Evolutionary conservation across 257 asterid genomes (phyloP), one percentile per base, ranked within the genome.

Genomic region (Cinchona pubescens): DNA sequence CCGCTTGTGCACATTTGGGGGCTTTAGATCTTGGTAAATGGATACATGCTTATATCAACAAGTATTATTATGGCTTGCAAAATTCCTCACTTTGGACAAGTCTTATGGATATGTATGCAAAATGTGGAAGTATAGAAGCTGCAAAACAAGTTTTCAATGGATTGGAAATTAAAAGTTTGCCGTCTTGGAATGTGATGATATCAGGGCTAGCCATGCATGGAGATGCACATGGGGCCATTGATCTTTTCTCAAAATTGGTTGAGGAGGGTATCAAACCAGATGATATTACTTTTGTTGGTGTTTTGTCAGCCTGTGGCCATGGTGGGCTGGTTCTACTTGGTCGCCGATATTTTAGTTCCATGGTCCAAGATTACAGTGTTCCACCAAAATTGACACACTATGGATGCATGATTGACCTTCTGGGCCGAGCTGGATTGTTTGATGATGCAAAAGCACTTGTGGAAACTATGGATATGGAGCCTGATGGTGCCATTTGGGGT

Each of bases 161-260:
- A 56, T 72, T 78, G 75, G 76, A 66, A 42, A 56, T 66, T 7
- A 76, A 78, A 69, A 82, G 73, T 35, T 60, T 75, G 53, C 71
- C 80, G 71, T 82, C 83, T n/a, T 78, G 78, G 75, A 82, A 78
- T 56, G 85, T 67, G 69, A 78, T 82, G 85, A 82, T 82, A 61
- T 65, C 73, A 38, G 85, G 78, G 43, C 56, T 82, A 71, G 80
- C 81, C 46, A 78, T 82, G 83, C 81, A 82, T 67, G 81, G 85
- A 12, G 49, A 70, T 71, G 80, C 76, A 3, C 60, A 42, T 40
- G 77, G 63, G 60, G 83, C 85, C 29, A 53, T 82, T 67, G 80
- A 65, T 68, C 53, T 78, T 29, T 82, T 82, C 72, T 19, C 40
- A 7, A 43, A 78, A 67, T 71, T 82, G 83, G 25, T 8, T 38